Conservation (phyloP, 2,329 filamentous ascomycete species). For the Coleophoma crateriformis region DNA sequence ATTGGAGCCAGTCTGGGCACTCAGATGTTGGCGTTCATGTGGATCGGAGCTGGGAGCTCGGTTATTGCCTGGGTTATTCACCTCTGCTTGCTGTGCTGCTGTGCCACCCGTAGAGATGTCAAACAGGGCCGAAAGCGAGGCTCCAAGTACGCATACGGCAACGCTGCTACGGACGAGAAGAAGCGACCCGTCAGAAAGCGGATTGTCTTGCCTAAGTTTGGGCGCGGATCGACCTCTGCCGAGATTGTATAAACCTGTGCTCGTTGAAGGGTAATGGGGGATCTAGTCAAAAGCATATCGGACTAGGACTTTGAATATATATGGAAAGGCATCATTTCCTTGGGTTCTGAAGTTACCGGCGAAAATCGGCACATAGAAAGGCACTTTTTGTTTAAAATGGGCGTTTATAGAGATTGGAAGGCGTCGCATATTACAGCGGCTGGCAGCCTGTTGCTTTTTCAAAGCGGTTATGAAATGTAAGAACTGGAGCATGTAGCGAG, state of each 20-base stretch:
- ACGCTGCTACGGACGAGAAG: not conserved
- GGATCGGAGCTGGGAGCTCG: slow-evolving; percentile 64
- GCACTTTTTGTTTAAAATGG: no score
- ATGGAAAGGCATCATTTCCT: no score
- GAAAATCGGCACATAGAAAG: no score
- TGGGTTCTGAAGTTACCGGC: no score
- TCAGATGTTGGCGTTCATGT: slow-evolving; percentile 81
- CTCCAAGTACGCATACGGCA: not conserved
- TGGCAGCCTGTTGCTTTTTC: no score
- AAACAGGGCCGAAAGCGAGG: not conserved
- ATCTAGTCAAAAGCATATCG: no score
- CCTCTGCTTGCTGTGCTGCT: slow-evolving; percentile 72
- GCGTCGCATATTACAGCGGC: no score
- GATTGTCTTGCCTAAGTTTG: not conserved
- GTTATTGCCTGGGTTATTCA: slow-evolving; percentile 68
- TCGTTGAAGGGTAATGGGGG: no score
- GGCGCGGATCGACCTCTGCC: not conserved
- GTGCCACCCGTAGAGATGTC: slow-evolving; percentile 21
- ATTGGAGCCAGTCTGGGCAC: slow-evolving; percentile 62
- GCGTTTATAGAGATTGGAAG: no score
- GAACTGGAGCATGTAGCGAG: no score
- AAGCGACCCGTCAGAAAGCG: not conserved
- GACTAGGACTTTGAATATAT: no score
- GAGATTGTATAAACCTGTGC: not conserved
- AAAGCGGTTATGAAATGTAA: no score